These are phyloP conservation scores for Eucalyptus brandiana DNA, from an alignment of 345 rosid species.

Conservation along the genomic window DNA sequence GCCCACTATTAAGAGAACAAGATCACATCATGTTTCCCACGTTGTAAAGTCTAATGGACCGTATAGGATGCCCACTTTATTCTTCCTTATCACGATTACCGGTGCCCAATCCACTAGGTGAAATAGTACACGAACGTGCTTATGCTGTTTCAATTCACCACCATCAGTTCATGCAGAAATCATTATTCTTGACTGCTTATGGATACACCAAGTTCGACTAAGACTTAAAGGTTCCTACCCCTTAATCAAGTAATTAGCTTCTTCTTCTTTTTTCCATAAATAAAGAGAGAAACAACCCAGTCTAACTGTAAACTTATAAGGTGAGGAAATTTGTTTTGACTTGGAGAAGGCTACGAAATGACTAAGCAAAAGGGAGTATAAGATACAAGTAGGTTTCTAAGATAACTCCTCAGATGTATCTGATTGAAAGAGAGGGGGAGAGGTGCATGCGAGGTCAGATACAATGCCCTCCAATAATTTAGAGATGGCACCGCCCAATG, in stretches of 20 bases:
- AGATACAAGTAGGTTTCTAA: neutral
- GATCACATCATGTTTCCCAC: neutral
- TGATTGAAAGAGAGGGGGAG: too few relatives aligned
- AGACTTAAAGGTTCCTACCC: neutral
- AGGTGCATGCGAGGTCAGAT: too few relatives aligned
- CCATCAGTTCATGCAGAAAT: neutral
- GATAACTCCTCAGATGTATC: too few relatives aligned
- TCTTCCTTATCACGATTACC: neutral
- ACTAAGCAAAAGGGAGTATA: too few relatives aligned
- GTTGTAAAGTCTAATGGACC: neutral
- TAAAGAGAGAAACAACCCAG: neutral
- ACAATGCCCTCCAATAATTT: neutral
- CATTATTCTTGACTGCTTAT: neutral
- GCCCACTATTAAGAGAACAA: neutral
- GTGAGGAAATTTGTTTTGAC: neutral
- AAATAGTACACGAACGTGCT: neutral
- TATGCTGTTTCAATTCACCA: neutral
- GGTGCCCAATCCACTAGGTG: neutral
- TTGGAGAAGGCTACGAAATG: neutral
- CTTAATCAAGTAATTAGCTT: neutral
- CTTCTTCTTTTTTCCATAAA: too few relatives aligned
- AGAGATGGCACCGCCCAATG: neutral
- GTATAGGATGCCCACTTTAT: neutral
- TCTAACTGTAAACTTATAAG: neutral
- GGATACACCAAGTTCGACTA: neutral